Evolutionary conservation across 2,329 filamentous ascomycete genomes (phyloP), one percentile per base, ranked within the genome.

Genomic region (Fusarium napiforme): DNA sequence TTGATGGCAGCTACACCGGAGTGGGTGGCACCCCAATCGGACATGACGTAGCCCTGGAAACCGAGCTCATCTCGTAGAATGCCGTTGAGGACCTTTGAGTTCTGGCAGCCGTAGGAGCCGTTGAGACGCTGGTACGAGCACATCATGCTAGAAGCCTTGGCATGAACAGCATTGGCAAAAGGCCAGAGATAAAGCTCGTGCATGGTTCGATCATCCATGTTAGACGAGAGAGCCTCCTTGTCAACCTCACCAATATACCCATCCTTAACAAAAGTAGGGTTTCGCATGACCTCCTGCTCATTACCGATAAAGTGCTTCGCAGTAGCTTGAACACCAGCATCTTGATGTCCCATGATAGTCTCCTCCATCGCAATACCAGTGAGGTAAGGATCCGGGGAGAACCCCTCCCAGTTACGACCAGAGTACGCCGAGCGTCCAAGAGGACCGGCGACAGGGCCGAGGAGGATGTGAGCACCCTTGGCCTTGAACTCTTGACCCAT

Each of bases 71-170:
- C 87, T 83, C 96, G 96, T 69, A 96, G 84, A 5, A 96, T 83
- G 30, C 91, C 90, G 78, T 96, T 96, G 72, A 94, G 83, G 11
- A 92, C 82, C 78, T 93, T 91, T 39, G 91, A 92, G 84, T 96
- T 96, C 78, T 96, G 92, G 82, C 94, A 96, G n/a, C 83, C 87
- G 75, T 94, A 94, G 16, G 90, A 93, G 81, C 93, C 93, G 84
- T 97, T 97, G 81, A 95, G 81, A 77, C 93, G 92, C 78, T 94
- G 90, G 85, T 94, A 94, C 0, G 90, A 89, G 81, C 90, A 90
- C 90, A 92, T 92, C 70, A 90, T 71, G 32, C 76, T 78, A 7
- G 81, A 73, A n/a, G 78, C 78, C 43, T 78, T 76, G 16, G 81
- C 80, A 49, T 75, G 76, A 53, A 78, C 77, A 19, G 80, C 80